Evolutionary conservation across 805 yeast species (phyloP), one percentile per base, ranked within the genome.

Genomic region (Monosporozyma solicola): DNA sequence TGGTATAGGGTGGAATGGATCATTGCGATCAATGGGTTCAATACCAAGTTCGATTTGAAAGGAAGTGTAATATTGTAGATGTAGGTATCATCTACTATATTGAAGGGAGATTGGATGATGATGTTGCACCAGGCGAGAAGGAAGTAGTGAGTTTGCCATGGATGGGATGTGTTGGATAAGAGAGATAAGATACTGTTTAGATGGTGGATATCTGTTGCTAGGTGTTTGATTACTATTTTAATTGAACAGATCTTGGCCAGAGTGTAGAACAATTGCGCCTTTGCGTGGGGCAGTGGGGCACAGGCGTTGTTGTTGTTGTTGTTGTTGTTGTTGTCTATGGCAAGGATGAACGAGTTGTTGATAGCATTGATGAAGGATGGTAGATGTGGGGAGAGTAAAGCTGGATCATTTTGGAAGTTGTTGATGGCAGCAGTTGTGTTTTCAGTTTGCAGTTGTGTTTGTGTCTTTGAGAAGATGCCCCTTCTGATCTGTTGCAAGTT

Each of bases 61-160:
- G 63, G 44, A 79, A 65, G 51, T 65, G 63, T 49, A 0, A 77
- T 74, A 7, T 76, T 55, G 0, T 58, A 54, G 46, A 72, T 75
- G 1, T 84, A 59, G 2, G 63, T 51, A 1, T 60, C 56, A 32
- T 77, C 64, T 0, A 65, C 67, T 27, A 91, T 69, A 1, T 79
- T 75, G 61, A 91, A 90, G 0, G 98, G 97, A 0, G 83, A 80
- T n/a, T 86, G 69, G 0, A 82, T 76, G 24, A 90, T 69, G 9
- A 84, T 80, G 0, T 84, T 76, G 9, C 88, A 73, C 96, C 96
- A 91, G 3, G 85, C 70, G 8, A 89, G 66, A 44, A 82, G 62
- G 10, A 83, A 66, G 53, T 72, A 82, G 37, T 69, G 62, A 32
- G 72, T 72, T 49, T 76, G 72, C 87, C 85, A 80, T 6, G 56